Evolutionary conservation across 495 filamentous ascomycete species (phyloP), one percentile per base, ranked within the genome.

Genomic region (Daldinia loculata): DNA sequence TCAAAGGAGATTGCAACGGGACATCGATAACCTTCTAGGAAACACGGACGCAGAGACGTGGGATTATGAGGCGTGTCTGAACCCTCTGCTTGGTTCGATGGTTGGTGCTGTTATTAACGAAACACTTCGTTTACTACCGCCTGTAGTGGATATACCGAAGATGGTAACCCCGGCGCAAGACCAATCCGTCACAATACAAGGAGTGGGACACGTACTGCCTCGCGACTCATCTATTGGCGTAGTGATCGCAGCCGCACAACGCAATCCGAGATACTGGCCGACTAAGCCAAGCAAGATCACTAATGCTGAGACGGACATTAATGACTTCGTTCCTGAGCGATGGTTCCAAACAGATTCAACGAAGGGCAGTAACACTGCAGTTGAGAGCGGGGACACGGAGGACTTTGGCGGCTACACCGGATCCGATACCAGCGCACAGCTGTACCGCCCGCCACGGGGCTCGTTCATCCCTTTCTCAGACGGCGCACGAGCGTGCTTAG

Each of bases 401-500:
- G 86, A 89, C 57, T 84, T 87, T 34, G 87, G 86, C 56, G 87
- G 86, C 0, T 86, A 83, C 14, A 72, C 82, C 52, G 86, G 84
- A 7, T 78, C 78, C 3, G 87, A 90, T 70, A 87, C 84, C 14
- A 83, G 83, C 29, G 78, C 80, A 38, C 78, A 79, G 24, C 83
- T 88, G 58, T 90, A 86, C 79, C 82, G 84, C 24, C 90, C 90
- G 0, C 80, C 82, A 0, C 81, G 85, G n/a, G 90, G 91, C 2
- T 83, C 88, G 2, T 94, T 84, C 71, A 79, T 93, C 14, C 90
- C 93, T 0, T 95, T 93, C 78, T 89, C 87, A 53, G 91, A 92
- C 27, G 92, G 93, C 2, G 80, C 85, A 34, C 84, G 88, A 63
- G 87, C 89, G 67, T 95, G 90, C 80, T 84, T 88, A 69, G 92